Percentiles rank a stretch among this genome's conserved stretches.
phyloP scores from a whole-genome alignment of 75 land plant species.

The Ceratopteris richardii region DNA sequence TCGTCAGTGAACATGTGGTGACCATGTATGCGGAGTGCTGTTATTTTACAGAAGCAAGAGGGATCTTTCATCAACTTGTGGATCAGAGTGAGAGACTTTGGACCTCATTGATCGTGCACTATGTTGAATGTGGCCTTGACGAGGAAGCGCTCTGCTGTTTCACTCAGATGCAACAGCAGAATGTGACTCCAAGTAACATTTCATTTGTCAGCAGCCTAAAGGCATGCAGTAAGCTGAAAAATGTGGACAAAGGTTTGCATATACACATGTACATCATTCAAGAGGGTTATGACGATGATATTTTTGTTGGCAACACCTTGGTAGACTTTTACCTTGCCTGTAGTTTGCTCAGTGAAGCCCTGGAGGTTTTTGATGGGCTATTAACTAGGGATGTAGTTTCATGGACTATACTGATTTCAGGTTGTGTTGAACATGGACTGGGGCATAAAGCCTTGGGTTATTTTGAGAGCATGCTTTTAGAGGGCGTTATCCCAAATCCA shows the following conservation, averaged over 20 bases:
- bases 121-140: constrained; percentile 14
- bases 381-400: constrained; percentile 25
- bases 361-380: constrained; percentile 18
- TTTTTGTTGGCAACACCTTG: constrained; percentile 10
- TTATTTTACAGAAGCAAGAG: constrained; percentile 15
- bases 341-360: constrained; percentile 11
- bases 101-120: constrained; percentile 26
- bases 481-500: not conserved
- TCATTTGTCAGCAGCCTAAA: constrained; percentile 11
- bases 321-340: constrained; percentile 13
- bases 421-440: constrained; percentile 16
- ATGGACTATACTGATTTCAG: constrained; percentile 36
- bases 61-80: constrained; percentile 26
- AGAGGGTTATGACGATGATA: constrained; percentile 5
- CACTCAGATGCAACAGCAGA: constrained; percentile 9
- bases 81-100: constrained; percentile 10
- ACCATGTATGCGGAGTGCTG: constrained; percentile 17
- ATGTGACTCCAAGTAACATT: constrained; percentile 5
- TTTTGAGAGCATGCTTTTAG: constrained; percentile 11
- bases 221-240: constrained; percentile 7
- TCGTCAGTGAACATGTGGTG: constrained; percentile 22
- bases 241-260: constrained; percentile 5
- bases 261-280: constrained; percentile 12
- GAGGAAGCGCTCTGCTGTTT: constrained; percentile 20
- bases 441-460: constrained; percentile 5